Conservation (phyloP, 192 early-diverging fungal species). For the Lobosporangium transversale region DNA sequence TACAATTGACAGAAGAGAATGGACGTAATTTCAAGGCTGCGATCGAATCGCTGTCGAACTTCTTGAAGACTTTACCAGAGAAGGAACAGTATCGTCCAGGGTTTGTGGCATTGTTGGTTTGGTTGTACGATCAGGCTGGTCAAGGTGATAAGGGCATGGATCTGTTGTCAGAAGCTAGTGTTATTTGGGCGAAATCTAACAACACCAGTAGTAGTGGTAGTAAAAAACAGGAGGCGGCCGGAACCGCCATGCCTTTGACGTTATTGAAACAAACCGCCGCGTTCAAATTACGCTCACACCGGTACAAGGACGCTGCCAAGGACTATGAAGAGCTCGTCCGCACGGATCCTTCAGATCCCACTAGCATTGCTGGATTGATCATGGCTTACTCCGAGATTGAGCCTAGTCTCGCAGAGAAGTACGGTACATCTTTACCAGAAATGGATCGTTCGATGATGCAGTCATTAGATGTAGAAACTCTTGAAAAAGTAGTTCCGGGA, state of each 20-base stretch:
- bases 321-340: slow-evolving; percentile 78
- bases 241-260: slow-evolving; percentile 24
- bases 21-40: slow-evolving; percentile 57
- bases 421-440: slow-evolving; percentile 63
- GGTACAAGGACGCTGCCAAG: slow-evolving; percentile 68
- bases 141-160: slow-evolving; percentile 67
- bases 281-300: slow-evolving; percentile 71
- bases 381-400: slow-evolving; percentile 72
- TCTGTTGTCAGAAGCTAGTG: slow-evolving; percentile 64
- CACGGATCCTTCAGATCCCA: slow-evolving; percentile 68
- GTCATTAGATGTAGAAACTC: slow-evolving; percentile 61
- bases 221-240: neutral
- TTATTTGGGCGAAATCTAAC: slow-evolving; percentile 63
- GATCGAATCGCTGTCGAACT: slow-evolving; percentile 57
- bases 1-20: slow-evolving; percentile 61
- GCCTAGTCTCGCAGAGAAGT: slow-evolving; percentile 69
- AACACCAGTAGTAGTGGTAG: slow-evolving; percentile 5
- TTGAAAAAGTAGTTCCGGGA: slow-evolving; percentile 66
- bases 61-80: slow-evolving; percentile 47
- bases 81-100: slow-evolving; percentile 64
- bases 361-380: slow-evolving; percentile 74
- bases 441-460: slow-evolving; percentile 10
- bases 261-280: slow-evolving; percentile 72
- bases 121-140: slow-evolving; percentile 75
- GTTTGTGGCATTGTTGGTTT: slow-evolving; percentile 74